phyloP scores from a whole-genome alignment of 345 rosid species.

The Punica granatum region DNA sequence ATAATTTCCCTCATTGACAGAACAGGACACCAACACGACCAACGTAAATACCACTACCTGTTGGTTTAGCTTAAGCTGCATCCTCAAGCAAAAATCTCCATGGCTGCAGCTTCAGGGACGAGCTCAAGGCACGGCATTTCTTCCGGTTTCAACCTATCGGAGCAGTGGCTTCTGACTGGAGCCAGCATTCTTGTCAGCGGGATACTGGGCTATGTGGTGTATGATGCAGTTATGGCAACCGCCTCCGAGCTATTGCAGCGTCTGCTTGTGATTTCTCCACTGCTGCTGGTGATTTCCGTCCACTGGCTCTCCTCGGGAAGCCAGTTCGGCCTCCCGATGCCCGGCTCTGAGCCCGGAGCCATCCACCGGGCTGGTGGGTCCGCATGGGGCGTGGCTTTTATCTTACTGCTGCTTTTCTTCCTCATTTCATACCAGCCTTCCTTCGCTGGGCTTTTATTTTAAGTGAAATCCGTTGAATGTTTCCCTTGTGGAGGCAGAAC shows the following conservation, averaged over 20 bases:
- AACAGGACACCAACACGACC: neutral
- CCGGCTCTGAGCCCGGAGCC: conserved; percentile 46
- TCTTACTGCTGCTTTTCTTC: conserved; percentile 31
- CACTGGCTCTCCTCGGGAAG: conserved; percentile 46
- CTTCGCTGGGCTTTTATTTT: conserved; percentile 26
- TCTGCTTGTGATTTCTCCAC: conserved; percentile 39
- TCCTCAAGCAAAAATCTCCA: neutral
- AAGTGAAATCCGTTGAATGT: neutral
- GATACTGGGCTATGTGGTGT: conserved; percentile 33
- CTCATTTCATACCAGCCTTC: conserved; percentile 44
- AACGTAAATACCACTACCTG: neutral
- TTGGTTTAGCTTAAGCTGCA: neutral
- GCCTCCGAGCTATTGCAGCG: conserved; percentile 44
- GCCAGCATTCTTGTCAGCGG: conserved; percentile 22
- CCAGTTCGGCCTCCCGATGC: conserved; percentile 29
- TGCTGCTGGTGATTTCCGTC: conserved; percentile 37
- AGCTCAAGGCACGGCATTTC: conserved; percentile 14
- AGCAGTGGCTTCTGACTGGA: conserved; percentile 31
- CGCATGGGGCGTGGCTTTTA: conserved; percentile 42
- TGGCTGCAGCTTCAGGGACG: neutral
- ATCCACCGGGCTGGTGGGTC: conserved; percentile 52
- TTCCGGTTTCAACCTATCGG: conserved; percentile 18
- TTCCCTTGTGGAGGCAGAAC: neutral
- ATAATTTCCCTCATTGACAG: neutral
- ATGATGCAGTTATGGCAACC: conserved; percentile 46